These are phyloP conservation scores for Cryphonectria japonica DNA, from an alignment of 2,329 filamentous ascomycete genomes.

Conservation along the genomic window DNA sequence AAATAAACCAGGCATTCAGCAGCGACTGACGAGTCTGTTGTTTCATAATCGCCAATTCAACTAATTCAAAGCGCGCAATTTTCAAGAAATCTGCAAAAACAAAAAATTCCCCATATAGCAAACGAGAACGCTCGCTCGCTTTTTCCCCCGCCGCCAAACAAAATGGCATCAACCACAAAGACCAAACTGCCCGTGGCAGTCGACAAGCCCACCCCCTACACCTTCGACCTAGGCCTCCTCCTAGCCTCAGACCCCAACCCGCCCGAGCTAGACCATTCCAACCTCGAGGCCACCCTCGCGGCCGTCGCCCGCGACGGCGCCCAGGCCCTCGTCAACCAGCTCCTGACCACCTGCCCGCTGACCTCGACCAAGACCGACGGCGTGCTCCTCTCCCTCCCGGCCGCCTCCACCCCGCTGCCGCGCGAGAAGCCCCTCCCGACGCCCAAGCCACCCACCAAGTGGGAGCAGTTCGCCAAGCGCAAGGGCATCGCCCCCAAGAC, in stretches of 20 bases:
- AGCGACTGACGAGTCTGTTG: background rate
- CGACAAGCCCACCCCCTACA: conserved; percentile 85
- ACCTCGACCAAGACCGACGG: conserved; percentile 64
- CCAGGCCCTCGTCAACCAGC: conserved; percentile 91
- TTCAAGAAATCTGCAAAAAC: background rate
- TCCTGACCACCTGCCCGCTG: conserved; percentile 85
- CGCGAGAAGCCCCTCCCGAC: conserved; percentile 90
- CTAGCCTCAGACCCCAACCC: conserved; percentile 88
- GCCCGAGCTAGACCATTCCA: conserved; percentile 56
- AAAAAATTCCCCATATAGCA: background rate
- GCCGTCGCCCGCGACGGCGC: conserved; percentile 83
- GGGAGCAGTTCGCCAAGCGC: conserved; percentile 95
- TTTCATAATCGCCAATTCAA: background rate
- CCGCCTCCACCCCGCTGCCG: conserved; percentile 71
- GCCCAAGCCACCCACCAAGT: conserved; percentile 83
- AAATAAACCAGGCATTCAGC: background rate
- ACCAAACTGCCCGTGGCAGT: conserved; percentile 66
- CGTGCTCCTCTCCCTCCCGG: conserved; percentile 79
- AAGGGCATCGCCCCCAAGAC: conserved; percentile 94
- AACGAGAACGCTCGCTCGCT: background rate
- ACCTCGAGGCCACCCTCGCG: conserved; percentile 70
- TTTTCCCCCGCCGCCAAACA: background rate
- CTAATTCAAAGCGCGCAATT: no score
- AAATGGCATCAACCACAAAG: conserved; percentile 31
- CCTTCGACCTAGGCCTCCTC: conserved; percentile 88